Conservation (phyloP, 805 yeast species). For the Candida nonsorbophila region DNA sequence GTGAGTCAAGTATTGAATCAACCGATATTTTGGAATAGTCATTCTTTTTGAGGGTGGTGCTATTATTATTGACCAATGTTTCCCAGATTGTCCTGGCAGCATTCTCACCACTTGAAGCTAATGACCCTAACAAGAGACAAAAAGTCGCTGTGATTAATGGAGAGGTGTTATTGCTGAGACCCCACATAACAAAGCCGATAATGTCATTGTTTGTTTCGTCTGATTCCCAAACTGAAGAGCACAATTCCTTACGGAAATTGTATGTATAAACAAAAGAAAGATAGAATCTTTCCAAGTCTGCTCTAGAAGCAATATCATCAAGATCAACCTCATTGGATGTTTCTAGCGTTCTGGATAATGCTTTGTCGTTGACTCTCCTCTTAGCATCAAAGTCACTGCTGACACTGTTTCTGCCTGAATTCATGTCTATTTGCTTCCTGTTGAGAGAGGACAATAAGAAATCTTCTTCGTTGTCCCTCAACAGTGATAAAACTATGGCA, state of each 20-base stretch:
- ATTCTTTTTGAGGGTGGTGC: constrained; percentile 22
- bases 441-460: constrained; percentile 48
- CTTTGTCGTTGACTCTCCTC: background rate
- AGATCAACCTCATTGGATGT: constrained; percentile 40
- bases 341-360: background rate
- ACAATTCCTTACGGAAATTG: constrained; percentile 52
- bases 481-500: constrained; percentile 59
- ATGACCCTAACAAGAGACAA: constrained; percentile 70
- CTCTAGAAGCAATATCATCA: constrained; percentile 63
- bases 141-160: constrained; percentile 80
- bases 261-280: constrained; percentile 68
- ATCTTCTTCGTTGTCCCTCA: constrained; percentile 74
- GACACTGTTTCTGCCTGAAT: background rate
- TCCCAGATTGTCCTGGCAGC: constrained; percentile 42
- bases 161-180: constrained; percentile 67
- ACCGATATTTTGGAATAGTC: constrained; percentile 49
- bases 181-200: constrained; percentile 85
- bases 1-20: constrained; percentile 48
- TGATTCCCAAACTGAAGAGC: constrained; percentile 56
- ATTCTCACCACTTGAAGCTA: constrained; percentile 56
- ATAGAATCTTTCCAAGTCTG: constrained; percentile 86
- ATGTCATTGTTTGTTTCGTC: constrained; percentile 43
- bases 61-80: constrained; percentile 23
- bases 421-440: constrained; percentile 14
- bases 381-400: background rate